Conservation (phyloP, 1,284 basidiomycete species). For the Trichosporon coremiiforme region DNA sequence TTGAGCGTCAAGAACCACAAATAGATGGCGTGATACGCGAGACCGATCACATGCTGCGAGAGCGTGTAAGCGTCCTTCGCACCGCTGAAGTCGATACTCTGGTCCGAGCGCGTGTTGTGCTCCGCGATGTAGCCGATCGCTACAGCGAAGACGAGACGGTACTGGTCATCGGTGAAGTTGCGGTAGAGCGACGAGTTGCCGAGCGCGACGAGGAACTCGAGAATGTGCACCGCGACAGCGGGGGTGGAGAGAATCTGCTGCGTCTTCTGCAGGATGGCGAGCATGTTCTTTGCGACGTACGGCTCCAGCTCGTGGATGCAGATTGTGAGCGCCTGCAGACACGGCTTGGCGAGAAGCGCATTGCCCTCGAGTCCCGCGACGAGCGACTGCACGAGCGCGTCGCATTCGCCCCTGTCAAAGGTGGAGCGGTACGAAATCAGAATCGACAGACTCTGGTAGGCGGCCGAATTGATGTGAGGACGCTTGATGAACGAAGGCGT, state of each 20-base stretch:
- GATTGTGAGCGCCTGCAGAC: slow-evolving; percentile 85
- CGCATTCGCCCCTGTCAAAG: slow-evolving; percentile 63
- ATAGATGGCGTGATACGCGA: slow-evolving; percentile 92
- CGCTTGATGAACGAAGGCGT: slow-evolving; percentile 61
- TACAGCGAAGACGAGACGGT: slow-evolving; percentile 91
- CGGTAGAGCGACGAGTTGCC: slow-evolving; percentile 79
- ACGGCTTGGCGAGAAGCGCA: slow-evolving; percentile 83
- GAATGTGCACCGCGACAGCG: slow-evolving; percentile 90
- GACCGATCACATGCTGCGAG: slow-evolving; percentile 90
- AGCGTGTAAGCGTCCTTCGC: slow-evolving; percentile 77
- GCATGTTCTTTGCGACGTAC: slow-evolving; percentile 78
- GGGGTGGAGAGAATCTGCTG: slow-evolving; percentile 94
- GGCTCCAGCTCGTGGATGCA: slow-evolving; percentile 85
- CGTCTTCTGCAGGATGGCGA: slow-evolving; percentile 81
- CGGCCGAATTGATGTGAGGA: slow-evolving; percentile 83
- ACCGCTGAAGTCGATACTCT: slow-evolving; percentile 62
- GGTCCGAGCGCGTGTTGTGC: slow-evolving; percentile 60
- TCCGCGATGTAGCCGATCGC: slow-evolving; percentile 92
- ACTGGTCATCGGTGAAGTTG: slow-evolving; percentile 92
- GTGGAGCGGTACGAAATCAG: slow-evolving; percentile 84
- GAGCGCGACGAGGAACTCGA: slow-evolving; percentile 86
- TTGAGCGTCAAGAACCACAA: slow-evolving; percentile 92
- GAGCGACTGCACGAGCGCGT: slow-evolving; percentile 79
- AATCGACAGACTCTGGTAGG: slow-evolving; percentile 84
- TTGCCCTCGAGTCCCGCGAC: slow-evolving; percentile 72